Evolutionary conservation across 2,329 filamentous ascomycete genomes (phyloP).

Genomic region (Scedosporium minutisporum): DNA sequence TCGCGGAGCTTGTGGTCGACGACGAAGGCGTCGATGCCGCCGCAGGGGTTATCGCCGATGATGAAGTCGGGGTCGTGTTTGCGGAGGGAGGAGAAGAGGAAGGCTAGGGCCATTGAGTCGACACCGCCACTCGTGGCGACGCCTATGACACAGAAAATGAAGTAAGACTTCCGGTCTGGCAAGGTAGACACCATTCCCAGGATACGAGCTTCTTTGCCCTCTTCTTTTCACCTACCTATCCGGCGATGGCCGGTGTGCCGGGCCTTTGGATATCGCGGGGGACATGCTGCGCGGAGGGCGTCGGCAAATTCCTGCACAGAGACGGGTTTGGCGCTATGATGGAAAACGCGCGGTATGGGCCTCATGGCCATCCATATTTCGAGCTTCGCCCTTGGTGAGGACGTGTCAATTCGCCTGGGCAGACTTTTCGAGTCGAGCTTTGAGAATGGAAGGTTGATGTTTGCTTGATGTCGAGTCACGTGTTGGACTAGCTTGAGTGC

Average conservation of each 20-base stretch:
- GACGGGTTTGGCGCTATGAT: slow-evolving; percentile 28
- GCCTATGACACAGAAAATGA: slow-evolving; percentile 21
- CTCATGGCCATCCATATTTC: slow-evolving; percentile 16
- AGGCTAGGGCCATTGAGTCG: slow-evolving; percentile 94
- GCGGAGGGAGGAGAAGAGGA: slow-evolving; percentile 49
- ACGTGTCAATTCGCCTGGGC: background rate
- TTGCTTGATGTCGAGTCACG: background rate
- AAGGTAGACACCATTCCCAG: background rate
- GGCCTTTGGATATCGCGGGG: slow-evolving; percentile 1
- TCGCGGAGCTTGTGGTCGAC: slow-evolving; percentile 49
- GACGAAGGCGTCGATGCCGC: slow-evolving; percentile 34
- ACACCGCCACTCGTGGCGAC: slow-evolving; percentile 86
- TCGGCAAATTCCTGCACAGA: slow-evolving; percentile 9
- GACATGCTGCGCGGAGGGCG: slow-evolving; percentile 4
- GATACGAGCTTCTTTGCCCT: background rate
- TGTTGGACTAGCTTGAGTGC: background rate
- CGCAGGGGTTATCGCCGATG: slow-evolving; percentile 35
- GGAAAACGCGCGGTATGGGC: slow-evolving; percentile 20
- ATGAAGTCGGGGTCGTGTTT: slow-evolving; percentile 21
- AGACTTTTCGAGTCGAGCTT: background rate
- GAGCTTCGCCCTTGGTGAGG: background rate
- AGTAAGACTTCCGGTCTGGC: background rate
- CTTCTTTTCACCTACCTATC: background rate
- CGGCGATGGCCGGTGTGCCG: background rate
- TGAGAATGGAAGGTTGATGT: background rate